phyloP scores from a whole-genome alignment of 1,284 basidiomycete species.

The Trichosporon inkin region DNA sequence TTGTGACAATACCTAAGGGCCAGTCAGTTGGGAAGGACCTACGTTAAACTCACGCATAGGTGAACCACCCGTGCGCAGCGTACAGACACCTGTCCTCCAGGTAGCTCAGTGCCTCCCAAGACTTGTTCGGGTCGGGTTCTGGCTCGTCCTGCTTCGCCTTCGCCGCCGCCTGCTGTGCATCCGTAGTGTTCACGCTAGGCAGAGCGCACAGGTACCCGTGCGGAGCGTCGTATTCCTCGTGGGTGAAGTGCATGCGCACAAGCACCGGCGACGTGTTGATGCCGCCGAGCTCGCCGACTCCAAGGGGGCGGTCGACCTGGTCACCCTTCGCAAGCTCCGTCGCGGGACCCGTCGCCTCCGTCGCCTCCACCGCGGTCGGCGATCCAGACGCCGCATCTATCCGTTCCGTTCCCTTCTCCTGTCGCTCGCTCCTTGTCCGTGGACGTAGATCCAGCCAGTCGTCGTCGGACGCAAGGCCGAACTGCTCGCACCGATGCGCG shows the following conservation, averaged over 20 bases:
- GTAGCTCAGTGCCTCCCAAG: slow-evolving; percentile 49
- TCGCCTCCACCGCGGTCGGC: slow-evolving; percentile 11
- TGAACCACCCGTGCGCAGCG: slow-evolving; percentile 70
- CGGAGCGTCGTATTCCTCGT: slow-evolving; percentile 10
- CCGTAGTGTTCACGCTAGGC: slow-evolving; percentile 34
- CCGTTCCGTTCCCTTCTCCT: slow-evolving; percentile 46
- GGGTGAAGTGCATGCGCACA: slow-evolving; percentile 35
- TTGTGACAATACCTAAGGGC: slow-evolving; percentile 71
- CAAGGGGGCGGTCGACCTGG: slow-evolving; percentile 1
- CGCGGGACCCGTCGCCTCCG: slow-evolving; percentile 16
- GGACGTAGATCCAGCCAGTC: slow-evolving; percentile 65
- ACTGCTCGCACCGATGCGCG: slow-evolving; percentile 64
- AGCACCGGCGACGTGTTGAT: slow-evolving; percentile 15
- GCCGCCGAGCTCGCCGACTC: not conserved
- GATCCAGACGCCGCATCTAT: not conserved
- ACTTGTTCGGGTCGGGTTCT: slow-evolving; percentile 41
- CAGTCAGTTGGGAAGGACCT: not conserved
- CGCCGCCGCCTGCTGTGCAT: slow-evolving; percentile 23
- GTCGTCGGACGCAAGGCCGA: slow-evolving; percentile 63
- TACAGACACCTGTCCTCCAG: slow-evolving; percentile 53
- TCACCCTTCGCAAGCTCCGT: slow-evolving; percentile 3
- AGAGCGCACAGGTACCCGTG: slow-evolving; percentile 46
- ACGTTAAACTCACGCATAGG: slow-evolving; percentile 60
- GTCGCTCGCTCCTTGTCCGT: slow-evolving; percentile 58
- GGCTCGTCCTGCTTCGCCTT: slow-evolving; percentile 32